Base-by-base conservation (phyloP, 1,139 yeast genomes). In the Lodderomyces jiufengensis region DNA sequence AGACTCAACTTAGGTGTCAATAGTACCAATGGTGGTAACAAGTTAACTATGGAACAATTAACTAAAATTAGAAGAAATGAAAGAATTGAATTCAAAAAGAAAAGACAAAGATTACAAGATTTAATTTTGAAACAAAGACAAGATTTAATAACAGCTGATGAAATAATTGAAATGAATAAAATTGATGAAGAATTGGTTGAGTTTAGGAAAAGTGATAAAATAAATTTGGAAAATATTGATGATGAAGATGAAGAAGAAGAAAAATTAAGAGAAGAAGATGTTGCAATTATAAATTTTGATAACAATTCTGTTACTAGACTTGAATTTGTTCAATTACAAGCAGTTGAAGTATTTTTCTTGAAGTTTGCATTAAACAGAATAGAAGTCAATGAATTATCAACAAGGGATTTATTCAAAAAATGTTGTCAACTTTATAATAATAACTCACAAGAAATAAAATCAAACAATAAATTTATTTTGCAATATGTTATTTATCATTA, bases 401-500 rank as follows among this genome's bases (percentile, higher is more conserved):
- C 52, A 5, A 28, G 42, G 2, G 55, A 59, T 2, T 45, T 74
- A 4, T 65, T 74, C 33, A 37, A 38, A 5, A 44, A 22, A 8
- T 61, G 56, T 43, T 66, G 48, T 42, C 45, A 34, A 36, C 26
- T 24, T 4, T 21, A 29, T 5, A 14, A 27, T 13, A 2, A 21
- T 9, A 28, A 34, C 13, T n/a, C n/a, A n/a, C 3, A 12, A 13
- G 29, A 24, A 1, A 31, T 44, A 1, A 29, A 34, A 6, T 60
- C 72, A 1, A 59, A 61, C 32, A 66, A 67, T 43, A 42, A 47
- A 13, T 78, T 80, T 48, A 54, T 79, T 3, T 38, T 73, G 2
- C 70, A 75, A 31, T 92, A 85, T 51, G 80, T 78, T 5, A 92
- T 76, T 0, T 92, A 90, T 51, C 95, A 88, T 52, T 90, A 88